Evolutionary conservation across 345 rosid genomes (phyloP), one percentile per base, ranked within the genome.

Genomic region (Anacardium occidentale): DNA sequence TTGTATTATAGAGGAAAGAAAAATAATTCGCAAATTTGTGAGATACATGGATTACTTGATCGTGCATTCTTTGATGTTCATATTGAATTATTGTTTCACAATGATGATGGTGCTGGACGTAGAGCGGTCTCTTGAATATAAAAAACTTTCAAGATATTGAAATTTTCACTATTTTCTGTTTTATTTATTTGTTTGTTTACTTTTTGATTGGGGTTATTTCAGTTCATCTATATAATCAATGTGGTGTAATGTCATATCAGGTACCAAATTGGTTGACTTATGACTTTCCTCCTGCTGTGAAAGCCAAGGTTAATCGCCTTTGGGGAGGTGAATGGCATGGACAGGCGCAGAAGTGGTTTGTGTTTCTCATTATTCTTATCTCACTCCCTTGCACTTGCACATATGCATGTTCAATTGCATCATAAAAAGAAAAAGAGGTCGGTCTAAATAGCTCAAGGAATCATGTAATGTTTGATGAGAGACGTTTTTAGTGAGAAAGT

Each of bases 241-340:
- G 34, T 22, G 70, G 40, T 81, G 48, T 62, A 50, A 57, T 71
- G 65, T 76, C 89, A 94, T 71, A 67, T 76, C 89, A 94, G 99
- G 97, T 89, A 40, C 98, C 99, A 26, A 90, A 66, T 76, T 95
- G 99, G 99, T 79, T 95, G 82, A 94, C 97, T 55, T 86, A 84
- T 74, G 99, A 95, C 76, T 95, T 89, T 79, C 98, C 98, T 62
- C 89, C 99, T 2, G 85, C 91, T 61, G 98, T 92, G 69, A 89
- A 92, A 87, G 85, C 99, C 67, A 95, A 95, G 62, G 99, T 95
- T 67, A 95, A 95, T 79, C 94, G 98, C 68, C 89, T 95, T 1
- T 95, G 99, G 99, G 94, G 98, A 18, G 99, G 99, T 64, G 97
- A 95, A 86, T 95, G 98, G 98, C 98, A 94, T 60, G 98, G 98